phyloP scores from a whole-genome alignment of 1,284 basidiomycete genomes.

The Ceratobasidium sp. region DNA sequence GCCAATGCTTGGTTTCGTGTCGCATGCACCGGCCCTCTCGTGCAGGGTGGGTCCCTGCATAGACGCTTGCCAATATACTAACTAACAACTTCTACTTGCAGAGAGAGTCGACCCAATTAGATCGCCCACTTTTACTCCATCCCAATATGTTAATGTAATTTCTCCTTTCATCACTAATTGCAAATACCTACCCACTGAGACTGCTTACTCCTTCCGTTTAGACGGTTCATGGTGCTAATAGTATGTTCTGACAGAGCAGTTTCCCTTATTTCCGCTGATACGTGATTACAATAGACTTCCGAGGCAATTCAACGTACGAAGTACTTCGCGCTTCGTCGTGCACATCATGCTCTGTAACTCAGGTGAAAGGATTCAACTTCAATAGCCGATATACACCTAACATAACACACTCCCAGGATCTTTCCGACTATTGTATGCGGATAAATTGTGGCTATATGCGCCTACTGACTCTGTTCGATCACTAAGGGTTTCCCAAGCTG shows the following conservation, averaged over 20 bases:
- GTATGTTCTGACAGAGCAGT: constrained; percentile 2
- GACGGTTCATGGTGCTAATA: constrained; percentile 29
- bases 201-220: constrained; percentile 1
- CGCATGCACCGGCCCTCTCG: constrained; percentile 60
- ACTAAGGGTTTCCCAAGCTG: constrained; percentile 18
- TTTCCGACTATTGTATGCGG: constrained; percentile 56
- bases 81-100: not conserved
- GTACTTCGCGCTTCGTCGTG: constrained; percentile 59
- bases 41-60: constrained; percentile 49
- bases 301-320: constrained; percentile 57
- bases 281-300: constrained; percentile 54
- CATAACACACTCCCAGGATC: constrained; percentile 55
- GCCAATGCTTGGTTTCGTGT: constrained; percentile 63
- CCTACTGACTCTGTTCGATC: not conserved
- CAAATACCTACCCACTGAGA: not conserved
- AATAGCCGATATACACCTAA: not conserved
- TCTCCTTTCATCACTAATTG: constrained; percentile 9
- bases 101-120: constrained; percentile 65
- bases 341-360: constrained; percentile 56
- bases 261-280: not conserved
- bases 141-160: constrained; percentile 61
- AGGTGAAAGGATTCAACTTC: constrained; percentile 7
- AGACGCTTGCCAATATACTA: too few relatives aligned
- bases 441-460: not conserved
- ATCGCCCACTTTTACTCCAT: constrained; percentile 58